A percentile compares a stretch with the other conserved stretches of the same genome.
phyloP scores from a whole-genome alignment of 1,139 yeast genomes.

The Groenewaldozyma auringiensis region DNA sequence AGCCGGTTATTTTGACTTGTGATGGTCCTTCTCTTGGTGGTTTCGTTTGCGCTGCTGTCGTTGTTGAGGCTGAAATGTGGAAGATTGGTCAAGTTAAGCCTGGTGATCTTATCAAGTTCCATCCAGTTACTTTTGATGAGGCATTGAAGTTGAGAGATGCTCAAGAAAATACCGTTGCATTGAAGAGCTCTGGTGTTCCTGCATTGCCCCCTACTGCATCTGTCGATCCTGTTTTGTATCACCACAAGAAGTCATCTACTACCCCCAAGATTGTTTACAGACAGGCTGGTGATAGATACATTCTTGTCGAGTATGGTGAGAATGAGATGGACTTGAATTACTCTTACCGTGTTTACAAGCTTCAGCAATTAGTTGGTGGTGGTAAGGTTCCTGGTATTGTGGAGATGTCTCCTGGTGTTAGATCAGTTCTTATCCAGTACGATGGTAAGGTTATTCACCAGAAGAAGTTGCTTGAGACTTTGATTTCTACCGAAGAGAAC shows the following conservation, averaged over 20 bases:
- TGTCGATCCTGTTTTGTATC: constrained; percentile 47
- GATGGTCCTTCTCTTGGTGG: constrained; percentile 98
- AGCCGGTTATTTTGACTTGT: constrained; percentile 91
- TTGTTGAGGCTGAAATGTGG: constrained; percentile 96
- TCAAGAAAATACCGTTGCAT: constrained; percentile 42
- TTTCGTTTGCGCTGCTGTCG: constrained; percentile 93
- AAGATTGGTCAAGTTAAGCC: constrained; percentile 96
- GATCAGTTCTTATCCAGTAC: constrained; percentile 85
- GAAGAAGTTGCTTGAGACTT: constrained; percentile 48
- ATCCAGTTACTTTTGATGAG: constrained; percentile 60
- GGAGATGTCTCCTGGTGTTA: constrained; percentile 95
- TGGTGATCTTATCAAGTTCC: constrained; percentile 70
- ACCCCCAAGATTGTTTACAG: constrained; percentile 77
- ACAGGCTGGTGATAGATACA: constrained; percentile 94
- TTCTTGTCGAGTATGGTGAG: constrained; percentile 88
- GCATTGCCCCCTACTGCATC: constrained; percentile 5
- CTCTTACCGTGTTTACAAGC: constrained; percentile 74
- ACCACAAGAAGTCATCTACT: constrained; percentile 37
- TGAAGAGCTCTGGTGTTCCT: constrained; percentile 5
- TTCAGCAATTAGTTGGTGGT: constrained; percentile 57
- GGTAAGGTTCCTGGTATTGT: constrained; percentile 60
- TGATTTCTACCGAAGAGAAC: constrained; percentile 68
- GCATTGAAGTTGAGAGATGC: constrained; percentile 56
- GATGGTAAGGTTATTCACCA: constrained; percentile 57
- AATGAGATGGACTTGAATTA: constrained; percentile 76